These are phyloP conservation scores for Triticum monococcum DNA, from an alignment of 176 grass and related monocot species.

Conservation along the genomic window DNA sequence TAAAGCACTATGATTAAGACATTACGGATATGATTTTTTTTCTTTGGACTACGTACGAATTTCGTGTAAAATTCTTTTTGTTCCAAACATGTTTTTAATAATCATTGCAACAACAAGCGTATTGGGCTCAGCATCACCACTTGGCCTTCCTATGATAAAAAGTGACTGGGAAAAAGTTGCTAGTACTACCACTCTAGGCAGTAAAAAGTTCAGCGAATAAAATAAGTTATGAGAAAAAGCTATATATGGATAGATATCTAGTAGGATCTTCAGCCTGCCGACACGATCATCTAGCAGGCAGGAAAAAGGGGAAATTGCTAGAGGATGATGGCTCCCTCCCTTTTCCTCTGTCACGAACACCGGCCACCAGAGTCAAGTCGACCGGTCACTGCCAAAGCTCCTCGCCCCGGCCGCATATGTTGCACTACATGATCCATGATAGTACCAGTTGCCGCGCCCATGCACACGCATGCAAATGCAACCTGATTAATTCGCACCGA, in stretches of 20 bases:
- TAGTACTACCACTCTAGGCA: background rate
- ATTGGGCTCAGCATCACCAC: background rate
- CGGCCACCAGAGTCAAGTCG: conserved; percentile 30
- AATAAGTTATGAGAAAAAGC: background rate
- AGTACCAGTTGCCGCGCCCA: background rate
- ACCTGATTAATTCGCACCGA: background rate
- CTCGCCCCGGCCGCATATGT: background rate
- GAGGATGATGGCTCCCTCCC: background rate
- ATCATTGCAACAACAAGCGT: background rate
- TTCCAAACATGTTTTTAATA: background rate
- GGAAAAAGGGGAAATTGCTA: conserved; percentile 20
- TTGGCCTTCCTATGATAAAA: background rate
- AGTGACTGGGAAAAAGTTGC: background rate
- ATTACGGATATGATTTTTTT: no score
- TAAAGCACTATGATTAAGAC: no score
- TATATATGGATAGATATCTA: background rate
- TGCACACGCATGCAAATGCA: background rate
- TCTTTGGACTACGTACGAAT: no score
- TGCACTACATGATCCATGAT: conserved; percentile 17
- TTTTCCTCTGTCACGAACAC: conserved; percentile 20
- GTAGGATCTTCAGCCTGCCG: conserved; percentile 25
- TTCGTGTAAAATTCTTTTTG: background rate
- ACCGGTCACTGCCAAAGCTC: conserved; percentile 35
- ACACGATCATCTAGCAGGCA: conserved; percentile 51
- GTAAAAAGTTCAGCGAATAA: background rate